These are phyloP conservation scores for Alternaria viburni DNA, from an alignment of 2,329 filamentous ascomycete genomes.

Conservation along the genomic window DNA sequence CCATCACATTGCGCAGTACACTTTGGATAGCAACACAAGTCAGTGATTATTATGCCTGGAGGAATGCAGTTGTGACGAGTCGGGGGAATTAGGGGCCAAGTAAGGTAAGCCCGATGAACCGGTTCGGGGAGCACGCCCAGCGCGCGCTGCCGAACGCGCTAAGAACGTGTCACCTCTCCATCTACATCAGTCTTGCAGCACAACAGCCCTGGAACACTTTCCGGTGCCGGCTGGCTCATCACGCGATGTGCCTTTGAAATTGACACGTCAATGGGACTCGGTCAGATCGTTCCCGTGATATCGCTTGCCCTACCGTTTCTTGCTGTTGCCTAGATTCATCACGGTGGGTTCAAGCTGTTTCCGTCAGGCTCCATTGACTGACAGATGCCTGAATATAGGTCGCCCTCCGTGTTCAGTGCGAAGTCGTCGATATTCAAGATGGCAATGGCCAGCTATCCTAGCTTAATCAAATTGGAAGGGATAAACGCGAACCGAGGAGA, in stretches of 20 bases:
- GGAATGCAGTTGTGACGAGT: background rate
- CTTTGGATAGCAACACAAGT: background rate
- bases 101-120: background rate
- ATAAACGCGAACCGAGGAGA: background rate
- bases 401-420: background rate
- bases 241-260: constrained; percentile 1
- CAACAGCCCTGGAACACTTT: background rate
- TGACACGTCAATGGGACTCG: constrained; percentile 17
- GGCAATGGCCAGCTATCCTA: background rate
- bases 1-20: background rate
- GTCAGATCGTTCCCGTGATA: constrained; percentile 21
- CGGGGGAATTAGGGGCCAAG: background rate
- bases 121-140: background rate
- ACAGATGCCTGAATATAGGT: background rate
- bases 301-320: constrained; percentile 17
- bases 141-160: background rate
- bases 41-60: background rate
- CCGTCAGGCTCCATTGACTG: background rate
- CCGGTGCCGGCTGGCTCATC: background rate
- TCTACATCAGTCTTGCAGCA: background rate
- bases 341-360: background rate
- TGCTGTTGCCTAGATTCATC: constrained; percentile 1
- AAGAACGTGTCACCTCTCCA: background rate
- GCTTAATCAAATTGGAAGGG: background rate
- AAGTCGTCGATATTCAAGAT: background rate